Base-by-base conservation (phyloP, 257 asterid species). In the Solanum chilense region DNA sequence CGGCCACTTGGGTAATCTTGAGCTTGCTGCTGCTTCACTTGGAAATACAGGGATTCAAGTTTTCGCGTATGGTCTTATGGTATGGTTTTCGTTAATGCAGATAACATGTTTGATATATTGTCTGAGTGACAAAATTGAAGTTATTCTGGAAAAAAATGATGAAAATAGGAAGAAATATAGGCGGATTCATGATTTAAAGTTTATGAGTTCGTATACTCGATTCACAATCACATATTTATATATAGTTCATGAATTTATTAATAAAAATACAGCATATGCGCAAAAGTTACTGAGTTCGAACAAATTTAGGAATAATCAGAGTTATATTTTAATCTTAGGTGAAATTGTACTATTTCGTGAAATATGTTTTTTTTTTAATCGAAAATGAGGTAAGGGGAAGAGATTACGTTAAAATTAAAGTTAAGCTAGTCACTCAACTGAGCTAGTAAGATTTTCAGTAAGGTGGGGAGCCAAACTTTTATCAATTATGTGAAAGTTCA, bases 1-100 rank as follows among this genome's bases (percentile, higher is more conserved):
- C 16, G 89, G 87, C 10, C 85, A 88, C 27, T 71, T 88, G 47
- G 87, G 87, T 27, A 88, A 88, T 76, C 90, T 88, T 45, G 87
- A 88, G 25, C 87, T 84, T 18, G 90, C 90, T 44, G 90, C 90
- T 33, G 87, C 90, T 23, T 88, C 90, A 33, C 87, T 88, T 47
- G 88, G 88, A 44, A 80, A 85, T 62, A 85, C 52, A 29, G 90
- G 90, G 23, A 75, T 88, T 49, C 90, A 88, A 68, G 75, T 83
- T 69, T 88, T 88, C 23, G 83, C 88, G 10, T 86, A 88, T 45
- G 90, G 90, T 20, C 82, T 88, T 23, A 88, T 88, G 90, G 90
- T 88, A 88, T 47, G 29, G 11, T 21, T 10, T 21, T 74, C 18
- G 29, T 73, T 73, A 35, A 35, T 4, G 49, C 5, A 35, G 29